Conservation (phyloP, 2,329 filamentous ascomycete genomes). For the Fusarium longipes region DNA sequence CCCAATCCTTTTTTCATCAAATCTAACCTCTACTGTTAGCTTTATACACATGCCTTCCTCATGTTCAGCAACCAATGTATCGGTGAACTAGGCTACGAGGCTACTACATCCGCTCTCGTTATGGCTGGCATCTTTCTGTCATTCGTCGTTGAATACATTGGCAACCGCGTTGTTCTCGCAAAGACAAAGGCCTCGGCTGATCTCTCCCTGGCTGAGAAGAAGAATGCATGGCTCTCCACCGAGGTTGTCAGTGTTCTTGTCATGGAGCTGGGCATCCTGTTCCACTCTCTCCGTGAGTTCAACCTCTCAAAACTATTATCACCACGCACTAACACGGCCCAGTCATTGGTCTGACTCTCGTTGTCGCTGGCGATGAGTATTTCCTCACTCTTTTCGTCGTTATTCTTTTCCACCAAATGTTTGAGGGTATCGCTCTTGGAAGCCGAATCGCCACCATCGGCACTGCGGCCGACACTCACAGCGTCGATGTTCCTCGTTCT, state of each 20-base stretch:
- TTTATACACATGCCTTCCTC: slow-evolving; percentile 77
- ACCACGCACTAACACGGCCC: slow-evolving; percentile 5
- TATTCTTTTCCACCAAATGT: slow-evolving; percentile 82
- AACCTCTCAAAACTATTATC: background rate
- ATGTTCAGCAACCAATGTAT: slow-evolving; percentile 80
- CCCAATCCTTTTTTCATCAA: background rate
- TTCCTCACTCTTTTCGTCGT: slow-evolving; percentile 71
- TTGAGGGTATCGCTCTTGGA: slow-evolving; percentile 80
- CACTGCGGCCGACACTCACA: slow-evolving; percentile 33
- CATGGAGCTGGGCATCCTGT: slow-evolving; percentile 79
- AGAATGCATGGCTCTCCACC: slow-evolving; percentile 48
- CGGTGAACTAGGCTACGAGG: slow-evolving; percentile 73
- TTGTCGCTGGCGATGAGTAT: slow-evolving; percentile 67
- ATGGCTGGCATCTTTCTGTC: slow-evolving; percentile 80
- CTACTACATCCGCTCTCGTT: slow-evolving; percentile 74
- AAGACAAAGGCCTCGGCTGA: slow-evolving; percentile 47
- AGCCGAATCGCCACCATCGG: slow-evolving; percentile 74
- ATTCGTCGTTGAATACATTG: slow-evolving; percentile 76
- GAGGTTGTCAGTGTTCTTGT: slow-evolving; percentile 73
- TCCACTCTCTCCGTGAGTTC: slow-evolving; percentile 74
- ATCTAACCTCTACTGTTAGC: slow-evolving; percentile 54
- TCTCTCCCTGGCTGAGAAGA: slow-evolving; percentile 43
- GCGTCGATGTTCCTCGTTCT: slow-evolving; percentile 39
- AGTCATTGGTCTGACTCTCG: slow-evolving; percentile 73
- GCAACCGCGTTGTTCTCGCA: slow-evolving; percentile 66